Base-by-base conservation (phyloP, 106 monocot species). In the Allium sativum region DNA sequence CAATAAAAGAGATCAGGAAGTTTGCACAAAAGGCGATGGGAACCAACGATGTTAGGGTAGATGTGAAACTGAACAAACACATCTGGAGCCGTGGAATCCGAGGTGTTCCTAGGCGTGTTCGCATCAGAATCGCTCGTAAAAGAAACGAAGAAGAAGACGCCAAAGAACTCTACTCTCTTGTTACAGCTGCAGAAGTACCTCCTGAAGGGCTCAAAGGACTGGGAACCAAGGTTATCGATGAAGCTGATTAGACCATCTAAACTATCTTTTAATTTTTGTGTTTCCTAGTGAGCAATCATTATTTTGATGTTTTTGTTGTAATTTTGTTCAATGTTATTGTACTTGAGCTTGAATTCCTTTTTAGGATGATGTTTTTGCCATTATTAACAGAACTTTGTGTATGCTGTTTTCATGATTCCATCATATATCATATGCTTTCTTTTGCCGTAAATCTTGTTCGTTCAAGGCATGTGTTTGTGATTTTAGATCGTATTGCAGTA, bases 171-270 rank as follows among this genome's bases (percentile, higher is more conserved):
- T 50, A 50, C 48, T 50, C 48, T 11, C 15, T 50, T 3, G 48
- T 50, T 15, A 50, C 48, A 50, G 48, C 8, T 12, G 48, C 48
- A 50, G 48, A 50, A 15, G 15, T 50, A 12, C 55, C 55, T 56
- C 7, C 18, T 8, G 55, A 56, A 21, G 55, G 55, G 18, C 55
- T 56, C 19, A 56, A 56, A 17, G 55, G 55, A 8, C 9, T 56
- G 18, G 55, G 55, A 16, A 56, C 55, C 55, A 56, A 56, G 20
- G 55, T 56, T 22, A 56, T 56, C 4, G 55, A 56, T 6, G 55
- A 56, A 20, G 55, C 55, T 16, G 55, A 56, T 22, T 56, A 56
- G 21, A 56, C 12, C 53, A 7, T 8, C 53, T 18, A 0, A 7
- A 7, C 7, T 14, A n/a, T 53, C 17, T 18, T 53, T 53, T 11